Evolutionary conservation across 768 basidiomycete species (phyloP).

Genomic region (Astraeus odoratus): DNA sequence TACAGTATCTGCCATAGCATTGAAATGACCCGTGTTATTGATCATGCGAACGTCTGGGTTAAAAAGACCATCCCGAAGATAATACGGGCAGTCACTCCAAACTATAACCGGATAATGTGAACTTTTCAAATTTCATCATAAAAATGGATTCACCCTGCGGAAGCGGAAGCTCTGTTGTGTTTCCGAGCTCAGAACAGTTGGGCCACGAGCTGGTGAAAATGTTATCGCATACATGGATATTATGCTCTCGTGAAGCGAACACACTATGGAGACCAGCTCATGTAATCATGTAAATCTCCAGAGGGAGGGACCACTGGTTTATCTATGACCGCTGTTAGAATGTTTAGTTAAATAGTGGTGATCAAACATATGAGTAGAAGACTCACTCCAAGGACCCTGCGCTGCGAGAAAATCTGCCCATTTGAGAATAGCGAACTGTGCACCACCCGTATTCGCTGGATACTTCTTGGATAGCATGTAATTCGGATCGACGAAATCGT

Average conservation of each 20-base stretch:
- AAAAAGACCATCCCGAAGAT: constrained; percentile 50
- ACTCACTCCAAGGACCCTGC: constrained; percentile 52
- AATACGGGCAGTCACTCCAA: constrained; percentile 54
- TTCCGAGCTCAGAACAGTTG: constrained; percentile 50
- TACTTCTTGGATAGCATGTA: constrained; percentile 39
- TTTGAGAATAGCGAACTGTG: constrained; percentile 37
- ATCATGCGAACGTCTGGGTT: constrained; percentile 57
- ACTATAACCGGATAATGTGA: constrained; percentile 27
- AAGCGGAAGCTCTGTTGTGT: constrained; percentile 48
- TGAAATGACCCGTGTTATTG: constrained; percentile 49
- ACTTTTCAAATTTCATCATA: neutral
- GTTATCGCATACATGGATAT: neutral
- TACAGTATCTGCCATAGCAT: constrained; percentile 50
- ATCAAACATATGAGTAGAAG: neutral
- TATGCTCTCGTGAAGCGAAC: constrained; percentile 13
- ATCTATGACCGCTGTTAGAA: constrained; percentile 37
- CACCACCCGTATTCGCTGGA: constrained; percentile 34
- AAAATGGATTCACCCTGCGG: constrained; percentile 36
- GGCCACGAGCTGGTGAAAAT: constrained; percentile 48
- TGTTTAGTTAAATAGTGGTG: neutral
- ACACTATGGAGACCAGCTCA: constrained; percentile 69
- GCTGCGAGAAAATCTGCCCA: constrained; percentile 41
- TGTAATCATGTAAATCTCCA: constrained; percentile 53
- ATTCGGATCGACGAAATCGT: constrained; percentile 50
- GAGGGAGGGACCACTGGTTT: constrained; percentile 44